Evolutionary conservation across 1,284 basidiomycete genomes (phyloP).

Genomic region (Fomitiporia mediterranea): DNA sequence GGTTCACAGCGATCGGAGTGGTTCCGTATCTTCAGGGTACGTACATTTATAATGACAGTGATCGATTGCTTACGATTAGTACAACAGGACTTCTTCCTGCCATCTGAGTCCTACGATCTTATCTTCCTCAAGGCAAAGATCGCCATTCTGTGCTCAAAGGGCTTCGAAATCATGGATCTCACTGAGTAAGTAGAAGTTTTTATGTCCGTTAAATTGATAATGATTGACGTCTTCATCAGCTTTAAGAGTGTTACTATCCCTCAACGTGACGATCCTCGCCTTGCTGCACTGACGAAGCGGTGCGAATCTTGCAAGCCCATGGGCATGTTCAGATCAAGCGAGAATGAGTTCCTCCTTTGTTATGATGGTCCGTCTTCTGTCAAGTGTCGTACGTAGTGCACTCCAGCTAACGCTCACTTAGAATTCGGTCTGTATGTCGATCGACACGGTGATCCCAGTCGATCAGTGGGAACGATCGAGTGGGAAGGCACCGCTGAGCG

Average conservation of each 20-base stretch:
- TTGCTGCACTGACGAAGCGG: constrained; percentile 71
- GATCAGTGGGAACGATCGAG: constrained; percentile 73
- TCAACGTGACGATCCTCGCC: constrained; percentile 68
- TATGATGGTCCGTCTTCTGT: constrained; percentile 68
- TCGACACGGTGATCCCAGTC: constrained; percentile 82
- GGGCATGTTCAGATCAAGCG: constrained; percentile 87
- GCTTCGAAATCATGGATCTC: constrained; percentile 97
- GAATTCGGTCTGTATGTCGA: constrained; percentile 91
- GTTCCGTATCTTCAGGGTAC: constrained; percentile 83
- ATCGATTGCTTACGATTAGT: neutral
- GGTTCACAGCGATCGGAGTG: constrained; percentile 80
- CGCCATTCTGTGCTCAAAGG: constrained; percentile 86
- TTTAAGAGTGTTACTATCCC: constrained; percentile 88
- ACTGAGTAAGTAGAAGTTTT: constrained; percentile 56
- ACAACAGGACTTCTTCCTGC: constrained; percentile 80
- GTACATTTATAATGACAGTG: constrained; percentile 20
- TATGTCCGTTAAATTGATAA: neutral
- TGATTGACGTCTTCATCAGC: constrained; percentile 35
- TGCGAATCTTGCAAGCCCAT: constrained; percentile 82
- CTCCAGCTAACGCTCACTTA: constrained; percentile 29
- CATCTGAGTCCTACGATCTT: constrained; percentile 83
- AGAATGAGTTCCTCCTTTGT: constrained; percentile 89
- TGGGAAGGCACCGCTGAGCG: constrained; percentile 92
- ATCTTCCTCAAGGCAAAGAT: constrained; percentile 91
- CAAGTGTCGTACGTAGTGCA: neutral